Percentiles rank a stretch among this genome's conserved stretches.
Evolutionary conservation across 208 protist genomes (phyloP).

Genomic region (Kentomonas sorsogonicus): DNA sequence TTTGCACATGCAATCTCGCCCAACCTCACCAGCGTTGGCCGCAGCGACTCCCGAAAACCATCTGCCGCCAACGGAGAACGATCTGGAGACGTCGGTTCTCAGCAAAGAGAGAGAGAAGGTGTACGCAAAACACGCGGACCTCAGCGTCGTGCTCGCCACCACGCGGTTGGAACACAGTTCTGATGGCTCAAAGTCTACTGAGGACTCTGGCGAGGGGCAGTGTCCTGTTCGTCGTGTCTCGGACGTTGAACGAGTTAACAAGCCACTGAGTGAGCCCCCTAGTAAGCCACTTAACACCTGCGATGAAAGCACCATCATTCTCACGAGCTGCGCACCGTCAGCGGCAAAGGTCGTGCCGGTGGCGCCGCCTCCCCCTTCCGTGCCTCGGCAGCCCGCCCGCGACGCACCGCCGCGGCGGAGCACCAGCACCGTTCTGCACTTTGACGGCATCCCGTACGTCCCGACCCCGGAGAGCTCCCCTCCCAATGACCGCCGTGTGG

Average conservation of each 20-base stretch:
- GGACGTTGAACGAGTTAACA: too few relatives aligned
- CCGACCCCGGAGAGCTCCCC: slow-evolving; percentile 21
- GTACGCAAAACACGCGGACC: slow-evolving; percentile 18
- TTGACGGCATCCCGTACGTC: slow-evolving; percentile 21
- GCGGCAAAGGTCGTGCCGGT: too few relatives aligned
- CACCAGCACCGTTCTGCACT: slow-evolving; percentile 18
- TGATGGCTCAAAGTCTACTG: too few relatives aligned
- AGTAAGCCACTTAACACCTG: too few relatives aligned
- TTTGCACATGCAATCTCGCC: too few relatives aligned
- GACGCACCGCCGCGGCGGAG: slow-evolving; percentile 7
- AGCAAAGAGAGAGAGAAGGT: slow-evolving; percentile 1
- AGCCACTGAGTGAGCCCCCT: too few relatives aligned
- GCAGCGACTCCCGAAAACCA: too few relatives aligned
- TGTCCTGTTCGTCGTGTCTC: too few relatives aligned
- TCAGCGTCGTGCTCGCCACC: slow-evolving; percentile 10
- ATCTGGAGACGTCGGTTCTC: background rate
- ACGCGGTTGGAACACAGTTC: slow-evolving; percentile 17
- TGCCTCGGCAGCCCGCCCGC: background rate
- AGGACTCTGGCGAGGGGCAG: too few relatives aligned
- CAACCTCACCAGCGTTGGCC: too few relatives aligned
- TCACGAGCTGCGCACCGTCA: too few relatives aligned
- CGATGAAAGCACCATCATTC: too few relatives aligned
- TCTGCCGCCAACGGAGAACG: background rate
- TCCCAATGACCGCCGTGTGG: slow-evolving; percentile 8
- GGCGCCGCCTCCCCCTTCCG: slow-evolving; percentile 3